Percentiles rank a stretch among this genome's conserved stretches.
Conservation (phyloP, 225 moss, liverwort and hornwort species). For the Asterella californica region DNA sequence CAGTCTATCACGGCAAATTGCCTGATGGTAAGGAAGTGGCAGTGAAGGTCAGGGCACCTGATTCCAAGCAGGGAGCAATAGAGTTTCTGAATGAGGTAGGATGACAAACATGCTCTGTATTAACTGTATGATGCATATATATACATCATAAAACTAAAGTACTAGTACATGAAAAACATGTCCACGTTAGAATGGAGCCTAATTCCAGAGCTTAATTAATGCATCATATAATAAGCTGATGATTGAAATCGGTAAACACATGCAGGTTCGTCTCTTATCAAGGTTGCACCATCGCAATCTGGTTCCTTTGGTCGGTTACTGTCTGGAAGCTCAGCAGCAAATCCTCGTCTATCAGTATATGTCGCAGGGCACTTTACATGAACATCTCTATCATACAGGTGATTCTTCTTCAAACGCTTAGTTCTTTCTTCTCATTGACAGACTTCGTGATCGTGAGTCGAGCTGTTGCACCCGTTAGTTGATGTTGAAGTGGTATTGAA, state of each 20-base stretch:
- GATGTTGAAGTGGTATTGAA: background rate
- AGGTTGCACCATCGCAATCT: constrained; percentile 18
- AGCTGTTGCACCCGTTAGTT: background rate
- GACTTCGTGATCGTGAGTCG: too few species aligned
- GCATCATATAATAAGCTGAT: background rate
- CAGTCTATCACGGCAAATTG: constrained; percentile 12
- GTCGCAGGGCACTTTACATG: constrained; percentile 6
- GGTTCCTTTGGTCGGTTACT: constrained; percentile 29
- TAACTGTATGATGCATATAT: too few species aligned
- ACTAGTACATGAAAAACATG: background rate
- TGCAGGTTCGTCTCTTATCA: constrained; percentile 7
- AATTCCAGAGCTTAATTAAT: background rate
- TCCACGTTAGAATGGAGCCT: background rate
- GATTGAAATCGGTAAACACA: background rate
- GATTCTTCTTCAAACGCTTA: background rate
- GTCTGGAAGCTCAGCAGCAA: constrained; percentile 26
- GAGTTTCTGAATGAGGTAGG: constrained; percentile 20
- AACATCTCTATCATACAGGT: constrained; percentile 4
- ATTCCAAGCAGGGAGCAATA: constrained; percentile 13
- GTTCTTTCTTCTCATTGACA: background rate
- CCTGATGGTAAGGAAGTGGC: constrained; percentile 13
- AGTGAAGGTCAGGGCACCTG: constrained; percentile 6
- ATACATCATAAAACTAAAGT: too few species aligned
- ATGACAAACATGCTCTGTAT: background rate
- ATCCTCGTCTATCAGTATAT: constrained; percentile 20